A percentile compares a stretch with the other conserved stretches of the same genome.
Conservation (phyloP, 2,329 filamentous ascomycete genomes). For the Thielaviopsis euricoi region DNA sequence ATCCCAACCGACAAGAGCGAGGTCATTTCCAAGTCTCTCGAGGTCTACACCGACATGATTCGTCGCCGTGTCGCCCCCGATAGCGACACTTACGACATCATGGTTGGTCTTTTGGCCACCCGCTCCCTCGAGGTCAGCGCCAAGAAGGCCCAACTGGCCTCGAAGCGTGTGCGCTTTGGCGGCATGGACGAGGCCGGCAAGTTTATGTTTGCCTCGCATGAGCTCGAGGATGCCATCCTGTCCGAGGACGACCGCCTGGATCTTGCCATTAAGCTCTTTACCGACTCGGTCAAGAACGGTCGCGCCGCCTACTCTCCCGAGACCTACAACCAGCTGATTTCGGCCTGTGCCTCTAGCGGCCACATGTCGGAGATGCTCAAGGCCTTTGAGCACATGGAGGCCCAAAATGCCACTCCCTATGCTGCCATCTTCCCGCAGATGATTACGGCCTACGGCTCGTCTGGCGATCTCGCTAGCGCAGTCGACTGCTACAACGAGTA, state of each 20-base stretch:
- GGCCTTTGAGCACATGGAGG: constrained; percentile 84
- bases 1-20: constrained; percentile 65
- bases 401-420: constrained; percentile 53
- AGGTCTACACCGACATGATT: constrained; percentile 95
- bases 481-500: constrained; percentile 96
- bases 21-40: constrained; percentile 76
- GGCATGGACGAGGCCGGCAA: constrained; percentile 69
- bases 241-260: constrained; percentile 75
- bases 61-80: constrained; percentile 68
- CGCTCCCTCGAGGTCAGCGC: constrained; percentile 64
- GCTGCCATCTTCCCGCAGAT: constrained; percentile 78
- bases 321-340: constrained; percentile 73
- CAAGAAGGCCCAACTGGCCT: constrained; percentile 57
- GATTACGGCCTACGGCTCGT: constrained; percentile 81
- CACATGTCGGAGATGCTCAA: constrained; percentile 77
- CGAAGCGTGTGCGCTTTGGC: constrained; percentile 70
- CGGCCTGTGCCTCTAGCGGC: constrained; percentile 69
- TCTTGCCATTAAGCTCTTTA: constrained; percentile 73
- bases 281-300: constrained; percentile 50
- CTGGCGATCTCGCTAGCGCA: constrained; percentile 68
- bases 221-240: constrained; percentile 73
- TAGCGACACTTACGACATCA: constrained; percentile 69
- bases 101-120: constrained; percentile 67
- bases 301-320: constrained; percentile 56
- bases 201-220: constrained; percentile 78